phyloP scores from a whole-genome alignment of 257 asterid genomes.

The Mitragyna speciosa region DNA sequence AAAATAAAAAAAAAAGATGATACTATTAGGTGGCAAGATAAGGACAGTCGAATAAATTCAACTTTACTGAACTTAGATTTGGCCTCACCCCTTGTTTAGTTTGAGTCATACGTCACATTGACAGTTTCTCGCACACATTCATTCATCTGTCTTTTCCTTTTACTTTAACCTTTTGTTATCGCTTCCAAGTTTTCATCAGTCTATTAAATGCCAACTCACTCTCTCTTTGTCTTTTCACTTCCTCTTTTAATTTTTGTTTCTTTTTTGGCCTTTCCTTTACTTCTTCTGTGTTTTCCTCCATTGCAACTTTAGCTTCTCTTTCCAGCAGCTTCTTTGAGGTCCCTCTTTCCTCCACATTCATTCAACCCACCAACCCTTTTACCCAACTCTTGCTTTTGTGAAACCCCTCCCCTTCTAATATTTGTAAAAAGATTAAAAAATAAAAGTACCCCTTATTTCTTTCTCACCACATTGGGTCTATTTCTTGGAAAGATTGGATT shows the following conservation, averaged over 20 bases:
- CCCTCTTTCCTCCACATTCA: constrained; percentile 42
- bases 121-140: constrained; percentile 6
- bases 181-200: constrained; percentile 16
- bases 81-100: constrained; percentile 21
- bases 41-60: constrained; percentile 21
- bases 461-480: constrained; percentile 19
- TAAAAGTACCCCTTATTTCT: neutral
- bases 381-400: constrained; percentile 35
- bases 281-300: constrained; percentile 59
- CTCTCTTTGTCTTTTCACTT: constrained; percentile 7
- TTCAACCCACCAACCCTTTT: constrained; percentile 53
- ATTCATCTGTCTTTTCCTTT: neutral
- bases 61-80: constrained; percentile 9
- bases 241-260: neutral
- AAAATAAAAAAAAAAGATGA: too few species aligned
- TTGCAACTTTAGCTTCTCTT: constrained; percentile 70
- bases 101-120: constrained; percentile 7
- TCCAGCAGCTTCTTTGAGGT: constrained; percentile 50
- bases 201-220: constrained; percentile 39
- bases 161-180: constrained; percentile 11
- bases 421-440: neutral
- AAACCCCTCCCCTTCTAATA: constrained; percentile 22
- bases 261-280: constrained; percentile 38
- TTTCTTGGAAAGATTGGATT: constrained; percentile 43
- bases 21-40: neutral